phyloP scores from a whole-genome alignment of 805 yeast genomes.

The Ogataea nonfermentans region DNA sequence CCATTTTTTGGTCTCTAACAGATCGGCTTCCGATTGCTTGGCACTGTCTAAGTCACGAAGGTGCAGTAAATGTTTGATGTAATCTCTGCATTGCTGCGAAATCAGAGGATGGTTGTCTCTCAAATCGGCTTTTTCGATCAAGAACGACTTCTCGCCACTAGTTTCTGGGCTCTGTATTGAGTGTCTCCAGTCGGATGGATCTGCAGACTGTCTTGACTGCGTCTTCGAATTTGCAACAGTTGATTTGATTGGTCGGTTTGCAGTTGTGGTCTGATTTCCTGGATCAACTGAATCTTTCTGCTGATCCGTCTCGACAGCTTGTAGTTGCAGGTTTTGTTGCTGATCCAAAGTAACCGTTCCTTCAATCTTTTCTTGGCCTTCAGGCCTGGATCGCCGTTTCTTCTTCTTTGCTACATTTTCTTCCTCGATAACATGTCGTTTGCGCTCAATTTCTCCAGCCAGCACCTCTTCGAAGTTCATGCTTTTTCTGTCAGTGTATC shows the following conservation, averaged over 20 bases:
- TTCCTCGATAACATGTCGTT: constrained; percentile 19
- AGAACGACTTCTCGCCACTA: neutral
- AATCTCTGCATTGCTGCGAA: constrained; percentile 44
- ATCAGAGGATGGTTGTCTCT: constrained; percentile 33
- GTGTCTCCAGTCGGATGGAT: too few relatives aligned
- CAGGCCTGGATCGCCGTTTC: constrained; percentile 1
- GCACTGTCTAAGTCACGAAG: constrained; percentile 36
- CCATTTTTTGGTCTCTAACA: constrained; percentile 47
- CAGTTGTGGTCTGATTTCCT: too few relatives aligned
- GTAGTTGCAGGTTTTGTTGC: too few relatives aligned
- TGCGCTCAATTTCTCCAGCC: constrained; percentile 47
- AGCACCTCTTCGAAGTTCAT: constrained; percentile 52
- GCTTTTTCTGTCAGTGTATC: constrained; percentile 11
- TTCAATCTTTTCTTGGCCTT: neutral
- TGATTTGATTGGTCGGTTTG: too few relatives aligned
- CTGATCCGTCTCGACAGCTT: too few relatives aligned
- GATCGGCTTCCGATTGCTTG: constrained; percentile 22
- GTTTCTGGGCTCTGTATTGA: neutral
- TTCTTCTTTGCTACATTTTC: constrained; percentile 6
- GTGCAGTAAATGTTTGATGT: constrained; percentile 41
- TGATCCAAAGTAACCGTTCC: neutral
- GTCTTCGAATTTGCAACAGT: too few relatives aligned
- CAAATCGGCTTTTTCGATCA: constrained; percentile 35
- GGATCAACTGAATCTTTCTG: too few relatives aligned
- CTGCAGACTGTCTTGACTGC: too few relatives aligned